Evolutionary conservation across 345 rosid species (phyloP), one percentile per base, ranked within the genome.

Genomic region (Bruguiera gymnorhiza): DNA sequence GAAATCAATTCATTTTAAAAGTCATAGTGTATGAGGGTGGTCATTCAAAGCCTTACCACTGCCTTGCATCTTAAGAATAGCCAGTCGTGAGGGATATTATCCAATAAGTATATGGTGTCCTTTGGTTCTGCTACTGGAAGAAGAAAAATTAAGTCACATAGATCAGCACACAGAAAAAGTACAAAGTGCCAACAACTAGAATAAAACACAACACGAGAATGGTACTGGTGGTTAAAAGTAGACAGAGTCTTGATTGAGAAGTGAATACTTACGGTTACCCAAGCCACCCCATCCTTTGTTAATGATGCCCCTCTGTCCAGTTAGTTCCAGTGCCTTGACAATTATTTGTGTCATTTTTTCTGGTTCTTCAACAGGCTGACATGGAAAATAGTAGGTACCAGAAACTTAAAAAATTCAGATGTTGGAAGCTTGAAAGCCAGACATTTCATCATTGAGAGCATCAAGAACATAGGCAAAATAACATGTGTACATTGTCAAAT

Each of bases 261-360:
- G 6, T 51, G 30, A 50, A 72, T 71, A 80, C 95, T 68, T 82
- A 92, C 98, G 78, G 71, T 90, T 80, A 71, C 98, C 98, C 72
- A 92, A 91, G 71, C 98, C 98, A 72, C 98, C 98, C 99, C 99
- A 96, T 64, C 99, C 99, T 86, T 90, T 92, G 78, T 92, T 92
- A 68, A 96, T 96, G 82, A 92, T 90, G 77, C 97, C 98, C 84
- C 98, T 83, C 81, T 92, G 95, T 74, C 84, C 91, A 50, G 98
- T 92, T 80, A 70, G 74, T 72, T 85, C 86, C 69, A 92, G 74
- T 63, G 95, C 95, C 72, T 87, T 82, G 67, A 92, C 95, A 63
- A 90, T 92, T 73, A 84, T 80, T 66, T 86, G 87, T 43, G 97
- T 92, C 97, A 92, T 90, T 73, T 86, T 88, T 76, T 85, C 88